A percentile compares a stretch with the other conserved stretches of the same genome.
Evolutionary conservation across 495 filamentous ascomycete species (phyloP).

Genomic region (Astrothelium macrocarpum): DNA sequence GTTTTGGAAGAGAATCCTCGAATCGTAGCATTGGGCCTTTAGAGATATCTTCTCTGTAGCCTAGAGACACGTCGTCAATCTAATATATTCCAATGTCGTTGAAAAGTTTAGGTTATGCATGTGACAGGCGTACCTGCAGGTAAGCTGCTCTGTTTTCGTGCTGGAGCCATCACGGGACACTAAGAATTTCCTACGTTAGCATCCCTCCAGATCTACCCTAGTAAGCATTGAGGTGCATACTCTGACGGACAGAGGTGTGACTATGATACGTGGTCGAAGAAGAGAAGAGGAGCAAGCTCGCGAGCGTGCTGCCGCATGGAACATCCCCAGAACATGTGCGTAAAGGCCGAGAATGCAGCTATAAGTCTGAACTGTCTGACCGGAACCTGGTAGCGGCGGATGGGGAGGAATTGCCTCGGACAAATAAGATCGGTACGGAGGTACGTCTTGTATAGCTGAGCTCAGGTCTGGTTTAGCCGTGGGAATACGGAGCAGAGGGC

Average conservation of each 20-base stretch:
- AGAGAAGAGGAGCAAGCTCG: slow-evolving; percentile 12
- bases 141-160: slow-evolving; percentile 17
- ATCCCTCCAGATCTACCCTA: background rate
- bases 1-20: slow-evolving; percentile 83
- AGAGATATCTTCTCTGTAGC: slow-evolving; percentile 83
- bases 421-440: background rate
- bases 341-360: background rate
- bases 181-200: slow-evolving; percentile 9
- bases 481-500: background rate
- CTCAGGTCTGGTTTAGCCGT: background rate
- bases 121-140: slow-evolving; percentile 19
- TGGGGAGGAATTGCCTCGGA: background rate
- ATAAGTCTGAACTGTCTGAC: background rate
- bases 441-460: background rate
- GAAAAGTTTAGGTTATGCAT: background rate
- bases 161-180: slow-evolving; percentile 16
- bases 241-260: slow-evolving; percentile 12
- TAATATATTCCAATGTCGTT: background rate
- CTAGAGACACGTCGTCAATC: slow-evolving; percentile 34
- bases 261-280: slow-evolving; percentile 14
- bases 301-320: slow-evolving; percentile 25
- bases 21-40: slow-evolving; percentile 93
- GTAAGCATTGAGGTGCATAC: slow-evolving; percentile 8
- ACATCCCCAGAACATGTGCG: slow-evolving; percentile 17
- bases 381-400: background rate